A percentile compares a stretch with the other conserved stretches of the same genome.
Conservation (phyloP, 2,329 filamentous ascomycete genomes). For the Chlorencoelia australis region DNA sequence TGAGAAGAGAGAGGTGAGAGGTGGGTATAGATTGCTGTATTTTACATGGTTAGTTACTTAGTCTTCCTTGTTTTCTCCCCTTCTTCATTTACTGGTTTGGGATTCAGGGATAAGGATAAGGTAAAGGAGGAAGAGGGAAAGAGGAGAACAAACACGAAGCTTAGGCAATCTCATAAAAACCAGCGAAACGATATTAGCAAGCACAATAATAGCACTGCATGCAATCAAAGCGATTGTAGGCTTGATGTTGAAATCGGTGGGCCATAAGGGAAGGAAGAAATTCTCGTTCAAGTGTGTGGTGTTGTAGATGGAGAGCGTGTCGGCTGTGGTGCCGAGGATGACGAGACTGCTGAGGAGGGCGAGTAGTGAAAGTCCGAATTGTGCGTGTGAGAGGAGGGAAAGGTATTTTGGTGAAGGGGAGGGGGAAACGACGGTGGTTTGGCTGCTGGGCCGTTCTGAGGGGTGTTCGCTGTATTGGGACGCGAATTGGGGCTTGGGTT, state of each 20-base stretch:
- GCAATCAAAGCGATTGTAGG: constrained; percentile 46
- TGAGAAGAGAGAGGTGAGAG: constrained; percentile 13
- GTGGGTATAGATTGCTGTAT: too few species aligned
- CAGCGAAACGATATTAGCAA: constrained; percentile 39
- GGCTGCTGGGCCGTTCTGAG: too few species aligned
- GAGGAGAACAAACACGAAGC: constrained; percentile 36
- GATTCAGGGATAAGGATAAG: background rate
- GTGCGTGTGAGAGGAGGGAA: constrained; percentile 20
- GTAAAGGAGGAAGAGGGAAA: background rate
- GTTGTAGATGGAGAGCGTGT: constrained; percentile 46
- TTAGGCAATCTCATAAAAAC: constrained; percentile 38
- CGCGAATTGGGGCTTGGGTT: too few species aligned
- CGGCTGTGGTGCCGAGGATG: constrained; percentile 43
- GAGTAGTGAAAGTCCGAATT: constrained; percentile 39
- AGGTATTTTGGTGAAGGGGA: background rate
- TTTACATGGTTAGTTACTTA: too few species aligned
- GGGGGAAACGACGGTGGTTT: background rate
- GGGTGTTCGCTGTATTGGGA: too few species aligned
- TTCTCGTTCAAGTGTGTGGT: constrained; percentile 38
- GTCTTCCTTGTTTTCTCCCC: too few species aligned
- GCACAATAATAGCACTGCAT: constrained; percentile 39
- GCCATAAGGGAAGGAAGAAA: constrained; percentile 47
- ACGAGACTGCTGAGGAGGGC: constrained; percentile 41
- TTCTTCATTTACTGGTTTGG: too few species aligned
- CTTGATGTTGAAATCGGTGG: constrained; percentile 43